Conservation (phyloP, 345 rosid species). For the Trapa bicornis region DNA sequence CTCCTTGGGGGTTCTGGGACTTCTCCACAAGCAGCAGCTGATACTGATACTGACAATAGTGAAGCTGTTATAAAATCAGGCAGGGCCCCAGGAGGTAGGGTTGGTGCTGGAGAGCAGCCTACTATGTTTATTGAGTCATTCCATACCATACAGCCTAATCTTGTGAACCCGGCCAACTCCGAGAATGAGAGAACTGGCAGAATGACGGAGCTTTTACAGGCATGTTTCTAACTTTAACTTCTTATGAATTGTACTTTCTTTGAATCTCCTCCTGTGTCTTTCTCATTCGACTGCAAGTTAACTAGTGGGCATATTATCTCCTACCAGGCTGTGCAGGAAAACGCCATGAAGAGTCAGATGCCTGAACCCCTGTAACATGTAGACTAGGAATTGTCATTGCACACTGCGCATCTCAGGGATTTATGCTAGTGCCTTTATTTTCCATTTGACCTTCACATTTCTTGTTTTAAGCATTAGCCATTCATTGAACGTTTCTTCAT, state of each 20-base stretch:
- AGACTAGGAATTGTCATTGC: neutral
- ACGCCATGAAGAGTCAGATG: constrained; percentile 38
- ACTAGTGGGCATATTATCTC: neutral
- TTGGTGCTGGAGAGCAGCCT: constrained; percentile 16
- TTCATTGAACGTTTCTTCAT: too few species aligned
- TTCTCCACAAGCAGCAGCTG: constrained; percentile 18
- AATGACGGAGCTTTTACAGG: constrained; percentile 89
- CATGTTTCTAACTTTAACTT: neutral
- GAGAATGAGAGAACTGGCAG: constrained; percentile 51
- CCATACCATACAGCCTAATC: constrained; percentile 38
- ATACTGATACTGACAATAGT: constrained; percentile 11
- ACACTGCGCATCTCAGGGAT: too few species aligned
- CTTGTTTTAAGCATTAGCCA: too few species aligned
- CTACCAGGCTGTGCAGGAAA: constrained; percentile 79
- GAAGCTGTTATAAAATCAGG: constrained; percentile 11
- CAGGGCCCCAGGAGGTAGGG: constrained; percentile 19
- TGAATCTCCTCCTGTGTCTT: neutral
- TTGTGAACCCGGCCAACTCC: constrained; percentile 21
- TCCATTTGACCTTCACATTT: too few species aligned
- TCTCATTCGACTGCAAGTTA: neutral
- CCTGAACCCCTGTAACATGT: constrained; percentile 12
- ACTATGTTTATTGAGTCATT: constrained; percentile 59
- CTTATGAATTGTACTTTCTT: neutral
- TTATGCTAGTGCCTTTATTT: too few species aligned
- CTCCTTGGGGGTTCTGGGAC: constrained; percentile 30